Evolutionary conservation across 2,329 filamentous ascomycete genomes (phyloP).

Genomic region (Monosporascus cannonballus): DNA sequence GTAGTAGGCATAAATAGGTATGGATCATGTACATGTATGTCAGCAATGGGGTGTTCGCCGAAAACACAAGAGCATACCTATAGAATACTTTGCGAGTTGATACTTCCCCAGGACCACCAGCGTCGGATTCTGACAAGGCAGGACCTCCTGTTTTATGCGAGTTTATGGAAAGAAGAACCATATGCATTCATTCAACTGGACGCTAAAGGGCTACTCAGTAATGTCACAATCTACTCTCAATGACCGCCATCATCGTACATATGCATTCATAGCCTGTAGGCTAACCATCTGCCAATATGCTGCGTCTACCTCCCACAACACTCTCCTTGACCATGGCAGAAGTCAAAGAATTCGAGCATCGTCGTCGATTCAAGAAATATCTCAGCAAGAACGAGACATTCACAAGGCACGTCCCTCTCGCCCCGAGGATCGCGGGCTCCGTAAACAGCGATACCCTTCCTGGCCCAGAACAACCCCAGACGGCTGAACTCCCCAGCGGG

Average conservation of each 20-base stretch:
- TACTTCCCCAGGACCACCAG: too few relatives aligned
- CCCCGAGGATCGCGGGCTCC: conserved; percentile 4
- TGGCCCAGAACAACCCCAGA: conserved; percentile 1
- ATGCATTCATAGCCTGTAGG: too few relatives aligned
- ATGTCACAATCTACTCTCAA: not conserved
- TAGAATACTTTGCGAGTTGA: too few relatives aligned
- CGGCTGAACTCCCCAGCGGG: not conserved
- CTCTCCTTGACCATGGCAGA: conserved; percentile 35
- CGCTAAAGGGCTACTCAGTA: too few relatives aligned
- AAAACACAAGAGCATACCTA: too few relatives aligned
- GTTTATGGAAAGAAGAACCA: too few relatives aligned
- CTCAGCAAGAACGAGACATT: conserved; percentile 22
- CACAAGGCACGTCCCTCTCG: conserved; percentile 10
- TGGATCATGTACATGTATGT: too few relatives aligned
- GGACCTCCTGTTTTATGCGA: too few relatives aligned
- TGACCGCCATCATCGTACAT: not conserved
- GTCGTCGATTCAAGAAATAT: conserved; percentile 26
- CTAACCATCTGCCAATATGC: conserved; percentile 25
- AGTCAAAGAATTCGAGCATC: conserved; percentile 32
- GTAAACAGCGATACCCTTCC: not conserved
- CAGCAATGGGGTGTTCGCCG: too few relatives aligned
- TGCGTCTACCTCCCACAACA: conserved; percentile 34
- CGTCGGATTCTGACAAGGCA: too few relatives aligned
- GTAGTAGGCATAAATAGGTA: too few relatives aligned
- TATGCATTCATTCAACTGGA: too few relatives aligned